Base-by-base conservation (phyloP, 2,329 filamentous ascomycete genomes). In the Pyrenophora tritici-repentis region DNA sequence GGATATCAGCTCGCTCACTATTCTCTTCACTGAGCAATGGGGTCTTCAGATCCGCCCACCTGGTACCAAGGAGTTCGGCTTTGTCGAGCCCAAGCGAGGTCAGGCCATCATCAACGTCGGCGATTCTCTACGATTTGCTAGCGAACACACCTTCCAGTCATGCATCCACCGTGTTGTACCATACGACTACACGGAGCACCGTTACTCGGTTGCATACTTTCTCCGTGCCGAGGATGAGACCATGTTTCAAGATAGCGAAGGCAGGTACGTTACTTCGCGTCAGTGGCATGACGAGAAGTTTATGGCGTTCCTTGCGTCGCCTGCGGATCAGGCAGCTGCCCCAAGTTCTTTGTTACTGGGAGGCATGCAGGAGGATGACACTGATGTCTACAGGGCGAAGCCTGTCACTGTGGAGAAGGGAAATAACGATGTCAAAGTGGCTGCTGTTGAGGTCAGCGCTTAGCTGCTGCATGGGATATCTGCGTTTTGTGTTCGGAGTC, bases 121-220 rank as follows among this genome's bases (percentile, higher is more conserved):
- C 51, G 83, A 86, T 74, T 82, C 80, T 20, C 75, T 85, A 55
- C 78, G 81, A 36, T 84, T 84, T 59, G 78, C 79, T 2, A 79
- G 75, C 50, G 79, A 77, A 36, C 77, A 79, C 69, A 80, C 75
- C 50, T 77, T 84, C 71, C 77, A 81, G 68, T 81, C 79, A 32
- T 82, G 80, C 74, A 81, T 84, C 66, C 82, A 84, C 74, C 75
- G 81, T 50, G 81, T 84, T 22, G 79, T 84, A 16, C 81, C 81
- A 0, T 78, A 79, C 54, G 67, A 81, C 69, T 74, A 76, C 17
- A 61, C 66, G 34, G 78, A 83, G 78, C 78, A 83, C 71, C 78
- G 82, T 49, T 84, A 83, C 76, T 82, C 79, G 8, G 81, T 84
- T 55, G 81, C 82, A 12, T 84, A 84, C 69, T 84, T 84, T 73